A percentile compares a stretch with the other conserved stretches of the same genome.
phyloP scores from a whole-genome alignment of 2,329 filamentous ascomycete species.

The Arthrocladium fulminans region DNA sequence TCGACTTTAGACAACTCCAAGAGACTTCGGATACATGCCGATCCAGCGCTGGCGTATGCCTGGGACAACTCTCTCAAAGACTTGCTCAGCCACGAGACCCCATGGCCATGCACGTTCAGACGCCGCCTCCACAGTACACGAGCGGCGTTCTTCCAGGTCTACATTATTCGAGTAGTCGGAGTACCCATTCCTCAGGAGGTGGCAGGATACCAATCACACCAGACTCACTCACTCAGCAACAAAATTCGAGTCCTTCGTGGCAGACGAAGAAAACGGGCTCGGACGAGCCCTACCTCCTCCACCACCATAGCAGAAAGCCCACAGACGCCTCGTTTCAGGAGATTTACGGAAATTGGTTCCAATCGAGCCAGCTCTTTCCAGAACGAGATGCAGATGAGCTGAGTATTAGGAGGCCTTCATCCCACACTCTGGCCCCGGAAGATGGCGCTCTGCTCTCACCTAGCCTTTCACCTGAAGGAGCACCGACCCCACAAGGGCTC shows the following conservation, averaged over 20 bases:
- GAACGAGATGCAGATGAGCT: constrained; percentile 10
- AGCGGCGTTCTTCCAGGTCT: constrained; percentile 8
- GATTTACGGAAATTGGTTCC: neutral
- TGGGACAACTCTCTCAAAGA: constrained; percentile 30
- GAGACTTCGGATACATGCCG: constrained; percentile 30
- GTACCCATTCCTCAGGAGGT: constrained; percentile 16
- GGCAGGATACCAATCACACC: neutral
- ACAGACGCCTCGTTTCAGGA: neutral
- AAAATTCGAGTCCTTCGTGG: neutral
- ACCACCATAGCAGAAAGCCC: neutral
- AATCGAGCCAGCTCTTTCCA: neutral
- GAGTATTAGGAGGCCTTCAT: constrained; percentile 18
- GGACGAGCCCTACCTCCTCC: neutral
- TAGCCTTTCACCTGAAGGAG: constrained; percentile 7
- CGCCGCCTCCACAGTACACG: neutral
- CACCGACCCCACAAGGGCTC: neutral
- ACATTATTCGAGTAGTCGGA: constrained; percentile 17
- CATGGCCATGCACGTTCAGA: neutral
- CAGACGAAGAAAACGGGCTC: neutral
- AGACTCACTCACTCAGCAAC: neutral
- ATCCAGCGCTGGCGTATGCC: constrained; percentile 28
- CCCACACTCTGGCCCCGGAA: constrained; percentile 16
- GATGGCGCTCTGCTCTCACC: constrained; percentile 18
- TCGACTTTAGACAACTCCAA: constrained; percentile 29
- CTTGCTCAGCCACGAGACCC: constrained; percentile 16